Base-by-base conservation (phyloP, 2,329 filamentous ascomycete genomes). In the Daldinia sp. region DNA sequence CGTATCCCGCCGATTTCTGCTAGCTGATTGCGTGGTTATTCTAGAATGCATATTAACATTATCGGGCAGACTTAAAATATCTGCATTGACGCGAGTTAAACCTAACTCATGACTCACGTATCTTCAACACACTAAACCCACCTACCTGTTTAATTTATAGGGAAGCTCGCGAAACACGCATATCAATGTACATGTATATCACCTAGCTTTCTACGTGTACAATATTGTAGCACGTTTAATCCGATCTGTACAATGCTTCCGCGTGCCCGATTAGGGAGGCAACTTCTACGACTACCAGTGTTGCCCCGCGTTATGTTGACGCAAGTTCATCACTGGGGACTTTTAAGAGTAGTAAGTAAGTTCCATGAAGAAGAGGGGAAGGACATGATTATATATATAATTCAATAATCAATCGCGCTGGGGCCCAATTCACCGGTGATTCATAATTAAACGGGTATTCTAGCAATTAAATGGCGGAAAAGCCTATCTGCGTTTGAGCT, bases 181-280 rank as follows among this genome's bases (percentile, higher is more conserved):
- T 35, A 67, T 60, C 41, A 56, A 42, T 42, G 59, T 44, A 51
- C 28, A 42, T 51, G 20, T 23, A 44, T 30, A 67, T 28, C 37
- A 44, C 54, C 9, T 33, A 30, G 13, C 5, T 51, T 10, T 33
- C 10, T 33, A 33, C 28, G 46, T 18, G 46, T 51, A 51, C 46
- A 51, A 51, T 51, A 51, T 51, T n/a, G 46, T 51, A 51, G 6
- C 54, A 30, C 23, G 18, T 46, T 35, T 35, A 13, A 44, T 44
- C 6, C 13, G 26, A 39, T 37, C 48, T 57, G 28, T 56, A 26
- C 35, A 28, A 18, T 48, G 37, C 35, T 26, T 42, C 13, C 12
- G 41, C 30, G 35, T 28, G 4, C 18, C 10, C 35, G 20, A 10
- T 41, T 18, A 9, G 9, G 33, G 30, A 12, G 53, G 28, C 35